Evolutionary conservation across 177 flowering plant species (phyloP).

Genomic region (Vitis hybrid): DNA sequence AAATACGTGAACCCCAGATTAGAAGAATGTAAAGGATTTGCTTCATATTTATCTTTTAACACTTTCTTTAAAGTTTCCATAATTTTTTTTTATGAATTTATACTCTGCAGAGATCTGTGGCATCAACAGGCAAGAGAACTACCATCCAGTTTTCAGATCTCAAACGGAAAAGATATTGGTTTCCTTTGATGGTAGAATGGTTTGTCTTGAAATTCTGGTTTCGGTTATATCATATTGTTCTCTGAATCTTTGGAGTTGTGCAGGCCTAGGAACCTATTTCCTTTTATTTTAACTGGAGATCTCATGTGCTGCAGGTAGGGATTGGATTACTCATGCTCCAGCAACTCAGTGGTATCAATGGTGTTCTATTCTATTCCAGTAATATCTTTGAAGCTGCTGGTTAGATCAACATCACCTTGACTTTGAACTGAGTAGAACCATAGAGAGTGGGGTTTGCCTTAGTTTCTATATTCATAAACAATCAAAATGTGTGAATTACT

Average conservation of each 20-base stretch:
- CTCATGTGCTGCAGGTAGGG: constrained; percentile 60
- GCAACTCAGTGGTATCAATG: constrained; percentile 87
- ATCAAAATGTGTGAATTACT: too few relatives aligned
- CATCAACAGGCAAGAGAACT: constrained; percentile 59
- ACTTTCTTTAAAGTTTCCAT: background rate
- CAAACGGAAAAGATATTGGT: constrained; percentile 59
- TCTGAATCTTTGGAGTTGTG: background rate
- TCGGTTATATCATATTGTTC: background rate
- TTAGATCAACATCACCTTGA: constrained; percentile 21
- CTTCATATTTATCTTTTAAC: background rate
- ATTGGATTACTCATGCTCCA: constrained; percentile 83
- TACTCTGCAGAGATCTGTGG: constrained; percentile 69
- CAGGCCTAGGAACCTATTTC: background rate
- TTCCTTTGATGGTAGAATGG: constrained; percentile 52
- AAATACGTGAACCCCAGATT: background rate
- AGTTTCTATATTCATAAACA: background rate
- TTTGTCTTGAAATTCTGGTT: constrained; percentile 1
- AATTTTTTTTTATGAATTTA: background rate
- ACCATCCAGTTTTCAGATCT: constrained; percentile 60
- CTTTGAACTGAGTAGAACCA: background rate
- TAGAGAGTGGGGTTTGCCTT: background rate
- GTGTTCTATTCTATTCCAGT: constrained; percentile 82
- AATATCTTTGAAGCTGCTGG: constrained; percentile 81
- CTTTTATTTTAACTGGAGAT: too few relatives aligned
- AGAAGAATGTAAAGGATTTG: background rate